Evolutionary conservation across 2,329 filamentous ascomycete species (phyloP), one percentile per base, ranked within the genome.

Genomic region (Magnaporthiopsis poae): DNA sequence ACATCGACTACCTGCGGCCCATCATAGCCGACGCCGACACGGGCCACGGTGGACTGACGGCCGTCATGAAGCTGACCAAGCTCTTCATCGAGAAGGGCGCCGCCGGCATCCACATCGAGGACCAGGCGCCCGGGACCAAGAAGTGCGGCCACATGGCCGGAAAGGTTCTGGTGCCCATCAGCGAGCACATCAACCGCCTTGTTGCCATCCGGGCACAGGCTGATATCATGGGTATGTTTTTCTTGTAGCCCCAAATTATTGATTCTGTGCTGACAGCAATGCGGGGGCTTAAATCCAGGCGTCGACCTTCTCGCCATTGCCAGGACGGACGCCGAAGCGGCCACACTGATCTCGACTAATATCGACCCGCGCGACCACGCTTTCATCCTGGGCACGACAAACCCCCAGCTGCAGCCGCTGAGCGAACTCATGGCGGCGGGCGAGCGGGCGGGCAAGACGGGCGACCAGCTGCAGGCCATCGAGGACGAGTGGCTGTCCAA

Each of bases 131-230:
- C 3, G 95, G 95, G 66, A 98, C 95, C 64, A 99, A 99, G 87
- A 99, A 99, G 86, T 99, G 95, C 78, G 95, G 95, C 70, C 95
- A 98, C 81, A 98, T 98, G 95, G 95, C 95, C 71, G 95, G 95
- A 75, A 98, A 98, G 82, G 95, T 98, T 61, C 84, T 99, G 68
- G 95, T 99, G 65, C 95, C 95, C 64, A 96, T 97, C 76, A 91
- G 88, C 79, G 95, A 99, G 82, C 95, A 99, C 82, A 97, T 98
- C 81, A 98, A 97, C 82, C 90, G 95, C 66, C 84, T 99, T 66
- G 92, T 99, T 64, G 93, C 95, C 72, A 98, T 99, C 77, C 90
- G 95, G 68, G 94, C 95, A 5, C 95, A 99, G 80, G 94, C 95
- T 72, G 95, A 99, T 76, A 98, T 99, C 74, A 98, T 99, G 95